Evolutionary conservation across 1,284 basidiomycete species (phyloP).

Genomic region (Cutaneotrichosporon sp.): DNA sequence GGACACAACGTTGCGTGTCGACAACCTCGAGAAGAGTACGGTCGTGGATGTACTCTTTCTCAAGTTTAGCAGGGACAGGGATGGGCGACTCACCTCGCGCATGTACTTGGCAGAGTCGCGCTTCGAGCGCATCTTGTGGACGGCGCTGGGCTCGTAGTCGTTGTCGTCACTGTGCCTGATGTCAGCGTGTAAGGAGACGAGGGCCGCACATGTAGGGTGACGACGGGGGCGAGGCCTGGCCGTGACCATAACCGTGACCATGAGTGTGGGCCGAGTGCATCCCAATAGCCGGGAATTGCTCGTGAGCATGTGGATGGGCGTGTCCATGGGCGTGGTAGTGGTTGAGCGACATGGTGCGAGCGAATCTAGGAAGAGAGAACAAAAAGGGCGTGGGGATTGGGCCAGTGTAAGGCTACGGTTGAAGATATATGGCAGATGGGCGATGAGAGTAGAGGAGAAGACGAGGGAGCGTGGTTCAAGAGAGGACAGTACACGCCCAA

Average conservation of each 20-base stretch:
- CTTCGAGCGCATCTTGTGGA: slow-evolving; percentile 17
- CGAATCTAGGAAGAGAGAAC: background rate
- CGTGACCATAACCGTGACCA: background rate
- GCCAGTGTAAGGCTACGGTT: background rate
- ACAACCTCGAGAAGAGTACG: slow-evolving; percentile 18
- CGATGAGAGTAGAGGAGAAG: background rate
- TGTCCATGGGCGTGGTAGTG: background rate
- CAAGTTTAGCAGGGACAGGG: background rate
- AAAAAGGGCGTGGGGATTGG: background rate
- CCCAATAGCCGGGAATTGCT: background rate
- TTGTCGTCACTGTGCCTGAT: slow-evolving; percentile 2
- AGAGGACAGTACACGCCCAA: background rate
- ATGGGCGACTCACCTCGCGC: slow-evolving; percentile 20
- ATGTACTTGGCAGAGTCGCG: slow-evolving; percentile 23
- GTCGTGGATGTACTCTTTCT: slow-evolving; percentile 19
- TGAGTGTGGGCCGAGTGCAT: background rate
- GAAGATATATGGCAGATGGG: background rate
- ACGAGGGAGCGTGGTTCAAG: background rate
- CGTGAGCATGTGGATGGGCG: background rate
- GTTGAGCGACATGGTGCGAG: background rate
- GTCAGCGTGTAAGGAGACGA: background rate
- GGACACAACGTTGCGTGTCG: slow-evolving; percentile 13
- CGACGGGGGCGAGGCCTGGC: background rate
- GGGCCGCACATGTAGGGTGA: background rate
- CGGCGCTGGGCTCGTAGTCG: background rate